A percentile compares a stretch with the other conserved stretches of the same genome.
These are phyloP conservation scores for Volvox africanus DNA, from an alignment of 139 green algal genomes.

Conservation along the genomic window DNA sequence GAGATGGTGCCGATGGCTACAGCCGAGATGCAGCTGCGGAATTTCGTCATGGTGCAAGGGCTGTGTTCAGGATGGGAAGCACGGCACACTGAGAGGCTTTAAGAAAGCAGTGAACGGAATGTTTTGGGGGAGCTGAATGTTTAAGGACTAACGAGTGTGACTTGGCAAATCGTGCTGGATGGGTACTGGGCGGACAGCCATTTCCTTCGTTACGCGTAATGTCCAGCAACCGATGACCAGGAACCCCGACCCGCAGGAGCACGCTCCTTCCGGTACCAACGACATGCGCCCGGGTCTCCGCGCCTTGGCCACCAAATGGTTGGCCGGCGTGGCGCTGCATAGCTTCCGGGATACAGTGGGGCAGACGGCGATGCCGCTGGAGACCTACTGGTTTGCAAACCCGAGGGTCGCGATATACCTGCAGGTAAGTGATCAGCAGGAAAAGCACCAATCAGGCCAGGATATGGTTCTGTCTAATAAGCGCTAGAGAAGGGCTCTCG, in stretches of 20 bases:
- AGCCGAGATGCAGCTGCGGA: conserved; percentile 12
- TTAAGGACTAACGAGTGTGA: too few species aligned
- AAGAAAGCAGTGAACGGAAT: too few species aligned
- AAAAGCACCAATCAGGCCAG: too few species aligned
- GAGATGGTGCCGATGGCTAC: neutral
- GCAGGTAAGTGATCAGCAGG: conserved; percentile 14
- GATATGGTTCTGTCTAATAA: too few species aligned
- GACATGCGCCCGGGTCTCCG: conserved; percentile 55
- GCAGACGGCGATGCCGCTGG: conserved; percentile 11
- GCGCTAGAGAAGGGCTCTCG: too few species aligned
- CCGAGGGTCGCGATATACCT: conserved; percentile 45
- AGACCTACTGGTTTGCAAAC: conserved; percentile 45
- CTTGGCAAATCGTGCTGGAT: too few species aligned
- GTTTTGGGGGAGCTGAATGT: too few species aligned
- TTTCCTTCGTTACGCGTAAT: too few species aligned
- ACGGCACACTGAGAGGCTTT: too few species aligned
- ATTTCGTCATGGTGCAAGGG: conserved; percentile 49
- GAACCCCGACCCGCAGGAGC: neutral
- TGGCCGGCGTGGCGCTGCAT: conserved; percentile 49
- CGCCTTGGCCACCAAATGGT: conserved; percentile 43
- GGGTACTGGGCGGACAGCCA: too few species aligned
- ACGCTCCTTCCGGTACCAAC: neutral
- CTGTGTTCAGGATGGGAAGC: too few species aligned
- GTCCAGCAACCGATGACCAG: too few species aligned
- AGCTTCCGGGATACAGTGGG: conserved; percentile 46